Evolutionary conservation across 2,329 filamentous ascomycete species (phyloP), one percentile per base, ranked within the genome.

Genomic region (Acrocalymma vagum): DNA sequence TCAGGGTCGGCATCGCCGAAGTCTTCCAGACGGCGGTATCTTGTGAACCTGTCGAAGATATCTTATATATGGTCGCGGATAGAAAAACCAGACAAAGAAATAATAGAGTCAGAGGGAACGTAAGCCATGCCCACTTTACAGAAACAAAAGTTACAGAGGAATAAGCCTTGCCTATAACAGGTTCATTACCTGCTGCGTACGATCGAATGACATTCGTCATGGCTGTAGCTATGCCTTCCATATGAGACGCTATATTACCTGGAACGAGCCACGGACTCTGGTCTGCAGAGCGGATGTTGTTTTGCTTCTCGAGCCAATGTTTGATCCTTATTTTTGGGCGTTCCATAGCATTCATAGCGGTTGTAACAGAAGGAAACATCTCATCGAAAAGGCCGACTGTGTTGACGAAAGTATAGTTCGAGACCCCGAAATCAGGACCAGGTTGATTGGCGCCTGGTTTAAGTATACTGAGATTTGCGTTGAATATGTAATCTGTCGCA

Each of bases 11-110:
- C 51, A 67, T 59, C 0, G 62, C 48, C 3, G 64, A 67, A 1
- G 53, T 67, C 18, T 69, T 69, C 63, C 62, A 69, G 1, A 62
- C 23, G 0, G 10, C 38, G 0, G 28, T 35, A 7, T 55, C 50
- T 6, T 36, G 43, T 1, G 58, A 51, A 7, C 58, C 55, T 0
- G 22, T 8, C 0, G 48, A 41, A 2, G 50, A 58, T 2, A 51
- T 64, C 20, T 51, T 56, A 3, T 48, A 16, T 0, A 67, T 60
- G 0, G 64, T 67, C 1, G 38, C 34, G 2, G 56, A 32, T 5
- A 67, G 36, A 21, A 69, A 67, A 0, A 56, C 23, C 0, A 66
- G 24, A 7, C 38, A 58, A 2, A 62, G 32, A 2, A 56, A 1
- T 0, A 66, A 36, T 0, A 67, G 45, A 1, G 40, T 8, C 1